Conservation (phyloP, 2,329 filamentous ascomycete genomes). For the Aureobasidium sp. region DNA sequence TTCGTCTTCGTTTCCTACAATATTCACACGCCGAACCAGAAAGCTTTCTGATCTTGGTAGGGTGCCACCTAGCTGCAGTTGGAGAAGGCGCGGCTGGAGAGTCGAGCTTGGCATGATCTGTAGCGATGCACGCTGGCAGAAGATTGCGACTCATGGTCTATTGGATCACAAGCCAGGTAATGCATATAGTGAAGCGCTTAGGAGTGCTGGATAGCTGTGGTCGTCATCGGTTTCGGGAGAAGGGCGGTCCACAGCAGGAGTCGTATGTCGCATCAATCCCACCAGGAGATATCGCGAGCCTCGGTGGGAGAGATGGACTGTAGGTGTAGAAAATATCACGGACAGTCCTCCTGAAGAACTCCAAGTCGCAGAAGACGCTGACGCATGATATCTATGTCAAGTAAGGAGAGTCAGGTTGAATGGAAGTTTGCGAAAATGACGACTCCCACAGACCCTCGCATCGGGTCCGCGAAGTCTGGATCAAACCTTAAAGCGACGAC, state of each 20-base stretch:
- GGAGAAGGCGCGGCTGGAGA: neutral
- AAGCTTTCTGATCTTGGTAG: neutral
- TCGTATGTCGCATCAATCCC: neutral
- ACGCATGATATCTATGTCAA: neutral
- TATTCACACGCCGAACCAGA: neutral
- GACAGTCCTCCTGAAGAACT: neutral
- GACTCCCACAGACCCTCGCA: neutral
- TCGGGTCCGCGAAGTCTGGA: neutral
- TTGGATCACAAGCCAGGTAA: neutral
- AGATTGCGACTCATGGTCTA: slow-evolving; percentile 2
- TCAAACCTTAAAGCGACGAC: neutral
- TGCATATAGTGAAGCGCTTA: neutral
- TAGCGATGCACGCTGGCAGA: neutral
- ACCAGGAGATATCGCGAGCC: neutral
- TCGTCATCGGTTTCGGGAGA: neutral
- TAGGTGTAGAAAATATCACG: too few species aligned
- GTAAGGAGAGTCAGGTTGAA: neutral
- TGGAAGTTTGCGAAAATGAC: neutral
- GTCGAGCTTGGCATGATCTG: neutral
- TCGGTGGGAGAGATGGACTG: neutral
- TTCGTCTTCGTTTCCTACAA: slow-evolving; percentile 10
- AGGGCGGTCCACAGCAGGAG: neutral
- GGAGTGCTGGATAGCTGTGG: neutral
- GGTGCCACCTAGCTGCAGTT: neutral
- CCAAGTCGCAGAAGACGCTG: neutral